Conservation (phyloP, 345 rosid genomes). For the Anacardium occidentale region DNA sequence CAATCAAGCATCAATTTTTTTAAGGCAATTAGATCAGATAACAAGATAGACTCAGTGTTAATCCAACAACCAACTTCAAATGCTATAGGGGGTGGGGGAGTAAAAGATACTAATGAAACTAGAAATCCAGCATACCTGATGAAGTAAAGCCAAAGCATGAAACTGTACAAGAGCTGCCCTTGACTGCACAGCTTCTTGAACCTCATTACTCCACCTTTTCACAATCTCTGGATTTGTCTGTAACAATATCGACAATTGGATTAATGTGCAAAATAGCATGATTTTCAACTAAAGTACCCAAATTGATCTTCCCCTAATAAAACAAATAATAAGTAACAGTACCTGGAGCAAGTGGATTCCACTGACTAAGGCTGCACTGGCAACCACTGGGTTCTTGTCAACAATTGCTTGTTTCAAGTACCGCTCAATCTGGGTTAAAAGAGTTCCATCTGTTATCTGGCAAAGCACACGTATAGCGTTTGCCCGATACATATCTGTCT, state of each 20-base stretch:
- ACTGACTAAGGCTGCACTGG: slow-evolving; percentile 98
- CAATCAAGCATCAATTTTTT: not conserved
- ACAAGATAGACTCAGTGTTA: not conserved
- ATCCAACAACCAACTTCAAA: slow-evolving; percentile 15
- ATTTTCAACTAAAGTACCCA: slow-evolving; percentile 1
- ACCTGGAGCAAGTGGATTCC: slow-evolving; percentile 98
- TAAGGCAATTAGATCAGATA: not conserved
- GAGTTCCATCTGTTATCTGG: slow-evolving; percentile 88
- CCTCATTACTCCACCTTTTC: slow-evolving; percentile 98
- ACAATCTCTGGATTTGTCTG: slow-evolving; percentile 91
- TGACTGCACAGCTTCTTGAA: slow-evolving; percentile 97
- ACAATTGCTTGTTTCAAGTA: slow-evolving; percentile 98
- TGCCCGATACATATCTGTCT: slow-evolving; percentile 96
- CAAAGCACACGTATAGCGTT: slow-evolving; percentile 99
- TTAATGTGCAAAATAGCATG: not conserved
- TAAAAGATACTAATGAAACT: slow-evolving; percentile 4
- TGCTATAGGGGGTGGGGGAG: not conserved
- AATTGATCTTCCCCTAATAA: not conserved
- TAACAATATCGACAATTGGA: slow-evolving; percentile 16
- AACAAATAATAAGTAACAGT: slow-evolving; percentile 8
- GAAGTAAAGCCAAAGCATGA: slow-evolving; percentile 89
- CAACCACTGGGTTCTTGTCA: slow-evolving; percentile 97
- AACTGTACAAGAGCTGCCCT: slow-evolving; percentile 98
- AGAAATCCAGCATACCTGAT: slow-evolving; percentile 53
- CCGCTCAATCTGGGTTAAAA: slow-evolving; percentile 89